Evolutionary conservation across 148 eudicot species (phyloP), one percentile per base, ranked within the genome.

Genomic region (Diospyros kaki): DNA sequence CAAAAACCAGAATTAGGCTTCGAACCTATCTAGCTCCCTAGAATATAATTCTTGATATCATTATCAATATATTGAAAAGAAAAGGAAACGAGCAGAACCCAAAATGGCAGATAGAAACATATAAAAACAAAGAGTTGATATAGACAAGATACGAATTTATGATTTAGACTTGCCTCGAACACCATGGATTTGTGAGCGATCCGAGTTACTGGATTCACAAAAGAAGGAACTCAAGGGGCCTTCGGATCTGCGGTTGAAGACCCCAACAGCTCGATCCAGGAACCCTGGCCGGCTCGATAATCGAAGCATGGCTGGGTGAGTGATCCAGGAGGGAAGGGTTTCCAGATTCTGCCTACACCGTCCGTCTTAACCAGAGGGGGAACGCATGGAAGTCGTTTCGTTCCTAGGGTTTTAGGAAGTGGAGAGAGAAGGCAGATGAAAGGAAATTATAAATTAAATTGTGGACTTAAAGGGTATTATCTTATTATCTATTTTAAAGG

Each of bases 171-270:
- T 54, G 28, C 73, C 73, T 69, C 61, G 48, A 54, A 69, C 46
- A 14, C 38, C 73, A 15, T 54, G 5, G 12, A 69, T 3, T 54
- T 53, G 73, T 40, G 60, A 58, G 4, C 45, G 51, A 71, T 58
- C 51, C 11, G 45, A 41, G 39, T 15, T 15, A n/a, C 17, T 15
- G 28, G 63, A 59, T 10, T 28, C 63, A 59, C 38, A 59, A 4
- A 15, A 15, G n/a, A 63, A 15, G 9, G 51, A 11, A 42, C 6
- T 2, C 39, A 56, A 6, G 15, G 39, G 14, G 61, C 15, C 9
- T 43, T 71, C 74, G 41, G 64, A 71, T 71, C 51, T 58, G 9
- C 63, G 74, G 64, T 51, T 7, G 48, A 71, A 71, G 40, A 55
- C 64, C 13, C 40, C 63, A 71, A 43, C 0, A 71, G 64, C 74